Base-by-base conservation (phyloP, 2,329 filamentous ascomycete species). In the Chaetomium olivaceum region DNA sequence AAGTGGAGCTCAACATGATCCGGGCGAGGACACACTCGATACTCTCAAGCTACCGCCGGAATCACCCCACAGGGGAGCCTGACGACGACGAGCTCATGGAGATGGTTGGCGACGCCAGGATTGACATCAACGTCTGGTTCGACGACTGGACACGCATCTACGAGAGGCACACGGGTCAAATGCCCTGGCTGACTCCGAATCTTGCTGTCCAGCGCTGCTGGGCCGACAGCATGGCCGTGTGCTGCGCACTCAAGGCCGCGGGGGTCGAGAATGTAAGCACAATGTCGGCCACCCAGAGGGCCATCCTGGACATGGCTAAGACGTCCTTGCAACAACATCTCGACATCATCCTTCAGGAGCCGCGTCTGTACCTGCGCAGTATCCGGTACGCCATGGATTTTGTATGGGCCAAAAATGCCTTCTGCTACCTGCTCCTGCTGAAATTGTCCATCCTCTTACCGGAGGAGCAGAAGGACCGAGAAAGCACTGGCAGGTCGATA, bases 31-130 rank as follows among this genome's bases (percentile, higher is more conserved):
- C 52, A 9, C 48, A 61, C 14, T 61, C 58, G 0, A 43, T 46
- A 3, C 7, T 61, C 12, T 43, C 58, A 4, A 19, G 16, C 4
- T 61, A 61, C 23, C 31, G 12, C 6, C 58, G 48, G 14, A 19
- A 19, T 6, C n/a, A 36, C 14, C 46, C 21, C 3, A 29, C 6
- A 9, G 29, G 4, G 21, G 58, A 61, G n/a, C 58, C 14, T 12
- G 58, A 61, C n/a, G 58, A 61, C 31, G 58, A 61, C 23, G 58
- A 54, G 48, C 36, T 61, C 58, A 61, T 61, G 58, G 58, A 54
- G 9, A 52, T 61, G 29, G 48, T 61, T 2, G n/a, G n/a, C 46
- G 58, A 61, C 7, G 48, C 48, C n/a, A 19, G n/a, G 29, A 61
- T 61, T 29, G 58, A 61, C 48, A 36, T 61, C 48, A 54, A 61